Conservation (phyloP, 768 basidiomycete genomes). For the Scleroderma bovista region DNA sequence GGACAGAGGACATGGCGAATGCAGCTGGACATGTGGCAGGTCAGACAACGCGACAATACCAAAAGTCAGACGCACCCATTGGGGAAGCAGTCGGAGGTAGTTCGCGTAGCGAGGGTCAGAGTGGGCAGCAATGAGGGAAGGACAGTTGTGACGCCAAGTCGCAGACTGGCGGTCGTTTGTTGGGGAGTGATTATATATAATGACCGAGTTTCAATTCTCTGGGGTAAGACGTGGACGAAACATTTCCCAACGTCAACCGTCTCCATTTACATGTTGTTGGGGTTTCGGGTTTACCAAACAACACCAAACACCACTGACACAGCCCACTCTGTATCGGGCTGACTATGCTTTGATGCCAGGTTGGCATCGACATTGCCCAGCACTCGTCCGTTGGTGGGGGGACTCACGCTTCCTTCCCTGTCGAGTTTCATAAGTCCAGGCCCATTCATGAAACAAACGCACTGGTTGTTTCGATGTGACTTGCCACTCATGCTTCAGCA, state of each 20-base stretch:
- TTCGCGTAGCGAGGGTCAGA: background rate
- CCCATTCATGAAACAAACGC: too few species aligned
- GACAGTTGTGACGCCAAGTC: conserved; percentile 27
- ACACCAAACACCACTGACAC: conserved; percentile 8
- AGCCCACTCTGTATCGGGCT: background rate
- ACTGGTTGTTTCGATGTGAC: too few species aligned
- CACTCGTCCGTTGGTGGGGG: too few species aligned
- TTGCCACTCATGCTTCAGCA: too few species aligned
- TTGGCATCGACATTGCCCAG: too few species aligned
- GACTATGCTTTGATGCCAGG: too few species aligned
- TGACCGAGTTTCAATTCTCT: conserved; percentile 15
- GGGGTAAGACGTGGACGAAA: conserved; percentile 13
- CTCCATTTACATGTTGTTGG: conserved; percentile 17
- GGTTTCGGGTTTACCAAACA: conserved; percentile 23
- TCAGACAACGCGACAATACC: background rate
- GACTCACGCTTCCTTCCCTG: too few species aligned
- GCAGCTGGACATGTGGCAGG: conserved; percentile 26
- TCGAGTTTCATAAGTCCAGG: too few species aligned
- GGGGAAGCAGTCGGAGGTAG: background rate
- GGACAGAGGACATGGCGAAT: conserved; percentile 37
- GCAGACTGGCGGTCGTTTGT: conserved; percentile 25
- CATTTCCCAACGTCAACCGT: conserved; percentile 1
- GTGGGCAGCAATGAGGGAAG: conserved; percentile 3
- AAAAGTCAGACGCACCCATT: conserved; percentile 33
- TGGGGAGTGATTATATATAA: conserved; percentile 19